These are phyloP conservation scores for Neonectria faginata DNA, from an alignment of 2,329 filamentous ascomycete genomes.

Conservation along the genomic window DNA sequence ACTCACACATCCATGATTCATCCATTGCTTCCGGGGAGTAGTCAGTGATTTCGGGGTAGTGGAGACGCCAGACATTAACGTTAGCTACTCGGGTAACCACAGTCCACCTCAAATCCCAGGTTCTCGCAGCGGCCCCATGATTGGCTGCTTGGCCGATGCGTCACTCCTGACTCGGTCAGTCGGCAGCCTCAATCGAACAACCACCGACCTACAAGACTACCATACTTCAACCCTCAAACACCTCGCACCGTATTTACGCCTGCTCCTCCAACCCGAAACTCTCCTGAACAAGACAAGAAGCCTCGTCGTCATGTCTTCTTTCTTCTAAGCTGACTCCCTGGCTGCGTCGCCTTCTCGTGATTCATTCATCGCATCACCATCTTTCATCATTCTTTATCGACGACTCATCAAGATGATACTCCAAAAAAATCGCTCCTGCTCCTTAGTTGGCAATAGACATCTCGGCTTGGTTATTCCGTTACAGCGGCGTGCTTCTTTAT, in stretches of 20 bases:
- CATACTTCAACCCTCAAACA: constrained; percentile 9
- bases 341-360: constrained; percentile 38
- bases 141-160: constrained; percentile 44
- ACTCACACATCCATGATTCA: background rate
- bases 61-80: background rate
- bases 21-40: constrained; percentile 6
- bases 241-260: constrained; percentile 6
- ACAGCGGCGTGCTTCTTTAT: constrained; percentile 24
- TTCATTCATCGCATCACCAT: constrained; percentile 33
- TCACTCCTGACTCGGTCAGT: constrained; percentile 43
- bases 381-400: constrained; percentile 21
- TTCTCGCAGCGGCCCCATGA: constrained; percentile 34
- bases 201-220: constrained; percentile 12
- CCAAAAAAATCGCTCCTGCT: constrained; percentile 33
- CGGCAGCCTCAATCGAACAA: constrained; percentile 11
- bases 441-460: constrained; percentile 31
- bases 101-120: constrained; percentile 23
- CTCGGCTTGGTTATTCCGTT: constrained; percentile 23
- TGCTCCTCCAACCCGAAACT: background rate
- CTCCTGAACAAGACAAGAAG: background rate
- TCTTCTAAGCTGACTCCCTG: constrained; percentile 37
- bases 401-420: constrained; percentile 43
- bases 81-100: constrained; percentile 38
- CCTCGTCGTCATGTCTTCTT: constrained; percentile 40
- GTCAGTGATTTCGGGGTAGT: constrained; percentile 18